Percentiles rank a stretch among this genome's conserved stretches.
Evolutionary conservation across 805 yeast genomes (phyloP).

Genomic region (Maudiozyma pseudohumilis): DNA sequence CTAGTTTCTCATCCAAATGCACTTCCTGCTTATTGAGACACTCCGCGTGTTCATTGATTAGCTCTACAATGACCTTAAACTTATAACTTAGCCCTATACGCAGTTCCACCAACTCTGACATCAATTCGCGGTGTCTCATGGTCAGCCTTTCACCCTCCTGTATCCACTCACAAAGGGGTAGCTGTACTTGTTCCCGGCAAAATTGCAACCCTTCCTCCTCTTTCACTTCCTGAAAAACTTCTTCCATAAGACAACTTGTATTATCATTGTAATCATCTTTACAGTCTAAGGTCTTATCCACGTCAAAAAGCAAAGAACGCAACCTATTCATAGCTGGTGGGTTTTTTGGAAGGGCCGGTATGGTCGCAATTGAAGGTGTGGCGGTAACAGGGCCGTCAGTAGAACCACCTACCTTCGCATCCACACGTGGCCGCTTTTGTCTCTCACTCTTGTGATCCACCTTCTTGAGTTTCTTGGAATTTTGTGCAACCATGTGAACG

Average conservation of each 20-base stretch:
- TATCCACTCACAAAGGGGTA: conserved; percentile 32
- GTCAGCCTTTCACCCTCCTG: conserved; percentile 28
- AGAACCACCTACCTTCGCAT: too few relatives aligned
- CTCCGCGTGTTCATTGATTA: conserved; percentile 31
- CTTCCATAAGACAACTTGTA: background rate
- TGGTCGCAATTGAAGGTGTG: background rate
- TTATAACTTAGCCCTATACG: conserved; percentile 34
- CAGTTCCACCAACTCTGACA: conserved; percentile 29
- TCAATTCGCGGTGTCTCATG: conserved; percentile 28
- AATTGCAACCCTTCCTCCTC: conserved; percentile 16
- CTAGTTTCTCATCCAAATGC: conserved; percentile 28
- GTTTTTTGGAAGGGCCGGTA: background rate
- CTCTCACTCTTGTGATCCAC: too few relatives aligned
- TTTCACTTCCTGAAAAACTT: conserved; percentile 6
- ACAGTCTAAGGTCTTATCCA: background rate
- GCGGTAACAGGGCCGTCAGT: background rate
- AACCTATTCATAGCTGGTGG: background rate
- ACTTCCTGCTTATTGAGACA: conserved; percentile 27
- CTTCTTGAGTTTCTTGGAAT: too few relatives aligned
- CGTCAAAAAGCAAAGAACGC: background rate
- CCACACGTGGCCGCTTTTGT: too few relatives aligned
- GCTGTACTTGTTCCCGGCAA: conserved; percentile 21
- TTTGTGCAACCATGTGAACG: too few relatives aligned
- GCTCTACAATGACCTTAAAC: conserved; percentile 31
- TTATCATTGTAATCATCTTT: background rate